These are phyloP conservation scores for Pontederia crassipes DNA, from an alignment of 176 grass and related monocot species.

Conservation along the genomic window DNA sequence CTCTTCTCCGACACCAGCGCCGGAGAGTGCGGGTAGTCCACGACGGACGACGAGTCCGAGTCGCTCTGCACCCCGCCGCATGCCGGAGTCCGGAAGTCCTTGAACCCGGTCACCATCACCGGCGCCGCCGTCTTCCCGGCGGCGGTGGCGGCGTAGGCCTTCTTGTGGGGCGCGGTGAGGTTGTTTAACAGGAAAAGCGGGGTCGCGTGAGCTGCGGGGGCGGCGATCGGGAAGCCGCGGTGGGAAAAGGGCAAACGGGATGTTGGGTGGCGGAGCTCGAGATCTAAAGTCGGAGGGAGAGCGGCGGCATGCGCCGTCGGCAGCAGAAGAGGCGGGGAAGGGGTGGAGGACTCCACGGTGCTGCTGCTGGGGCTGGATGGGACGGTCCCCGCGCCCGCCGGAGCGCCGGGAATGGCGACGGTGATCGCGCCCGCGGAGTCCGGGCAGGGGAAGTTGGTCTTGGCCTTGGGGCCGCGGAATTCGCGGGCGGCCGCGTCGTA, in stretches of 20 bases:
- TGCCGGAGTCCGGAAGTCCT: too few species aligned
- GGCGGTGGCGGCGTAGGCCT: not conserved
- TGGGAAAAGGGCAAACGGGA: not conserved
- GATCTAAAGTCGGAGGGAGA: not conserved
- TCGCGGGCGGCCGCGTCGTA: slow-evolving; percentile 74
- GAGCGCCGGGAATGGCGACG: not conserved
- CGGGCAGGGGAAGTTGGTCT: slow-evolving; percentile 58
- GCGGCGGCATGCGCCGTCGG: not conserved
- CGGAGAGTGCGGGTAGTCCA: too few species aligned
- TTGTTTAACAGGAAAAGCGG: not conserved
- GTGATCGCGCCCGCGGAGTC: not conserved
- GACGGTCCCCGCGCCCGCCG: not conserved
- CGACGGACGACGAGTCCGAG: too few species aligned
- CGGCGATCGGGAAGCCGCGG: not conserved
- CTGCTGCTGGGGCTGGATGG: slow-evolving; percentile 9
- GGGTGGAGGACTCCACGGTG: slow-evolving; percentile 5
- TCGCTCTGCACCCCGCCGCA: too few species aligned
- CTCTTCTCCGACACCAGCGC: too few species aligned
- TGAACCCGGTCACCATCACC: too few species aligned
- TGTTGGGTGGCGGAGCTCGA: not conserved
- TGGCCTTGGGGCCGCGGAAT: slow-evolving; percentile 79
- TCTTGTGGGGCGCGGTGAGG: not conserved
- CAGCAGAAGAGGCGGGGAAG: not conserved
- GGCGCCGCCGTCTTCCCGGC: too few species aligned
- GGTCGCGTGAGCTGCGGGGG: not conserved